phyloP scores from a whole-genome alignment of 228 moss, liverwort and hornwort species.

The Sphagnum magellanicum region DNA sequence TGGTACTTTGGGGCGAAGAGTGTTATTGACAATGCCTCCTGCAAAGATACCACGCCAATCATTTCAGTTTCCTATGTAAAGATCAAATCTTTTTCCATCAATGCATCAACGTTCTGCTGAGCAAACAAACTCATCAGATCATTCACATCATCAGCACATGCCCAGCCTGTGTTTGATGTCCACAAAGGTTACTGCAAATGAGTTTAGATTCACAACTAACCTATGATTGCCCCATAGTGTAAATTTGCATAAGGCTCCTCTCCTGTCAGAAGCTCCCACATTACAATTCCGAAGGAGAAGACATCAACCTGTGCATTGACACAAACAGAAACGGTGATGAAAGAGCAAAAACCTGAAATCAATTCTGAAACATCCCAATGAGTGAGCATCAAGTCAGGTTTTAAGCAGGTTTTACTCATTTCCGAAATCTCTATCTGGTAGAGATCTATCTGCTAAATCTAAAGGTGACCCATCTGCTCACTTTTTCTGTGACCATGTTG shows the following conservation, averaged over 20 bases:
- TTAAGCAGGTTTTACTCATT: too few species aligned
- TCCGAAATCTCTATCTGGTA: too few species aligned
- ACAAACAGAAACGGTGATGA: not conserved
- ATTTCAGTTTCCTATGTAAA: not conserved
- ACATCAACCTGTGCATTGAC: conserved; percentile 63
- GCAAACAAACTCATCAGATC: not conserved
- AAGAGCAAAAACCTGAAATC: not conserved
- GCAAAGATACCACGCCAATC: conserved; percentile 2
- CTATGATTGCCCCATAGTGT: conserved; percentile 99
- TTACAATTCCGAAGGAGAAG: conserved; percentile 95
- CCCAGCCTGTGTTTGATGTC: not conserved
- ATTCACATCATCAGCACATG: not conserved
- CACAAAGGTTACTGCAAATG: not conserved
- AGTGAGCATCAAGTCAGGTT: too few species aligned
- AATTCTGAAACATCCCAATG: not conserved
- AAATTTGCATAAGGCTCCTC: conserved; percentile 96
- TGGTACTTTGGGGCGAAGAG: conserved; percentile 82
- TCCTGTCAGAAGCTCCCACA: conserved; percentile 99
- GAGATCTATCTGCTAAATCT: too few species aligned
- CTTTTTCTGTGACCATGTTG: conserved; percentile 94
- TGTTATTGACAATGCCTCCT: conserved; percentile 99
- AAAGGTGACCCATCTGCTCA: conserved; percentile 7
- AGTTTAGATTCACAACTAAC: conserved; percentile 17
- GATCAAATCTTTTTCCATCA: not conserved
- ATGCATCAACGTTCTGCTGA: not conserved